Base-by-base conservation (phyloP, 2,329 filamentous ascomycete genomes). In the Colletotrichum cereale region DNA sequence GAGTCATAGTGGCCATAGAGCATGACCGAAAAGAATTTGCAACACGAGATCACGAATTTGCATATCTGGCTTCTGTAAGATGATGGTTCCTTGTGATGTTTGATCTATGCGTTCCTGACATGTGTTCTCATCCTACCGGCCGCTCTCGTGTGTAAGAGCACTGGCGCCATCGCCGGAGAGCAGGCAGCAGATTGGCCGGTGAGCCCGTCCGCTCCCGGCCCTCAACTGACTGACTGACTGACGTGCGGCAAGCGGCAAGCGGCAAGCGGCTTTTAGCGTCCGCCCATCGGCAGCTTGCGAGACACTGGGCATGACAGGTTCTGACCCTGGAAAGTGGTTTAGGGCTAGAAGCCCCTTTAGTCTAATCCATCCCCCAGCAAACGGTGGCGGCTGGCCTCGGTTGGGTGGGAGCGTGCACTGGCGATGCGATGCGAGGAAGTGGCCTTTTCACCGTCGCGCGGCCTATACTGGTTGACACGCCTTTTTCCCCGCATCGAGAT, bases 1-100 rank as follows among this genome's bases (percentile, higher is more conserved):
- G 65, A 71, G 65, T 71, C 69, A 68, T 71, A 40, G 63, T 58
- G 65, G 65, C 58, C 53, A 55, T 18, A 64, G 7, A 58, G 38
- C 26, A 58, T 58, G 69, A 48, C 66, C 24, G 56, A 55, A 40
- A 60, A 62, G 42, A 63, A 67, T 6, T 62, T 36, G 48, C 66
- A 72, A 29, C 55, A 60, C 65, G 63, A 55, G 21, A 40, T 40
- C 47, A 53, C 47, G 26, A 42, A 60, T 10, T n/a, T 55, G 3
- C 16, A 36, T 38, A 53, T 40, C 29, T 69, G 61, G 44, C 36
- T 42, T 26, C 40, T 36, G 14, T 12, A 31, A 12, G 24, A 40
- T 16, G n/a, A 18, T 26, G 38, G 21, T 34, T 18, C 26, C 34
- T 63, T n/a, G 44, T 42, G 52, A 60, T 14, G 5, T 62, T 48